These are phyloP conservation scores for Bipolaris cookei DNA, from an alignment of 2,329 filamentous ascomycete species.

Conservation along the genomic window DNA sequence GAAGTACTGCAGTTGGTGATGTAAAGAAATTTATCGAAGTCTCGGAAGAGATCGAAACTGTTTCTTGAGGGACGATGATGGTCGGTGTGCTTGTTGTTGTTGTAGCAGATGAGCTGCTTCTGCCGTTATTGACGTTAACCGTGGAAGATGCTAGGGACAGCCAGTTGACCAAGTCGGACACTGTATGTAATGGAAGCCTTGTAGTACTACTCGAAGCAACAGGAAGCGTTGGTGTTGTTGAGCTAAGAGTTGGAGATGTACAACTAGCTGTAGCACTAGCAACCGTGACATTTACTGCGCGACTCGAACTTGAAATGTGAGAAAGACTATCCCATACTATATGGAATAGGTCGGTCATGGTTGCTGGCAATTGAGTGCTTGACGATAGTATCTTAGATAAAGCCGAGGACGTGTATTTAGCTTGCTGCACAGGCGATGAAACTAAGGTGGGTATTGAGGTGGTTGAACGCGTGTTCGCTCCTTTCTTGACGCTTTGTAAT, in stretches of 20 bases:
- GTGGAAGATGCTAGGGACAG: not conserved
- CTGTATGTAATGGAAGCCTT: not conserved
- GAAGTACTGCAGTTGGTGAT: too few species aligned
- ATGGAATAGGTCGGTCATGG: not conserved
- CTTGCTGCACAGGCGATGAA: not conserved
- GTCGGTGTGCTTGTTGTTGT: not conserved
- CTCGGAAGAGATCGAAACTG: not conserved
- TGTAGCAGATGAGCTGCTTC: not conserved
- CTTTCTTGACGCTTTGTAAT: not conserved
- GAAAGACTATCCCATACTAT: not conserved
- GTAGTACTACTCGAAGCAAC: not conserved
- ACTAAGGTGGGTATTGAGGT: not conserved
- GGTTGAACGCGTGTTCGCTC: not conserved
- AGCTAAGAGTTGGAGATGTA: not conserved
- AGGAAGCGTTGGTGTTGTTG: not conserved
- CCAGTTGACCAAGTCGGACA: not conserved
- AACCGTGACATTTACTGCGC: not conserved
- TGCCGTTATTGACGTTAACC: not conserved
- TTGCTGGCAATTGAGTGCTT: not conserved
- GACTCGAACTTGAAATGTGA: not conserved
- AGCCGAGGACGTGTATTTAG: not conserved
- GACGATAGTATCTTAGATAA: not conserved
- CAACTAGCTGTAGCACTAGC: not conserved
- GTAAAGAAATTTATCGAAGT: not conserved
- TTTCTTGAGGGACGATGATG: not conserved